Percentiles rank a stretch among this genome's conserved stretches.
Evolutionary conservation across 1,139 yeast genomes (phyloP).

Genomic region (Suzukiozyma palmioleophila): DNA sequence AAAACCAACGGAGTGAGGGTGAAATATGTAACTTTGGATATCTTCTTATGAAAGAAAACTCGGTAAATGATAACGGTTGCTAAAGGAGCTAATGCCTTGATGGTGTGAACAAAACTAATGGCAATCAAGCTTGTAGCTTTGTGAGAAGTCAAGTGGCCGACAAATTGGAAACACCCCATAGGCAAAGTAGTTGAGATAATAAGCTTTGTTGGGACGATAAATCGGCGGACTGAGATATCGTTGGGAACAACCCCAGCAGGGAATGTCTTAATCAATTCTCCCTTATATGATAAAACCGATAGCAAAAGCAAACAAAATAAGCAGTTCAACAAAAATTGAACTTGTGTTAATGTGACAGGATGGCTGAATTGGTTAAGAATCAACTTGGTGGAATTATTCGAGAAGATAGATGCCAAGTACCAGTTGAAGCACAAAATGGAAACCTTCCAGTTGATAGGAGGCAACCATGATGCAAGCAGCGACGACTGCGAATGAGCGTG

Average conservation of each 20-base stretch:
- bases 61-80: constrained; percentile 82
- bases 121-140: constrained; percentile 86
- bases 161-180: constrained; percentile 88
- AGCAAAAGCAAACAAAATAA: constrained; percentile 40
- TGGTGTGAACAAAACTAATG: constrained; percentile 86
- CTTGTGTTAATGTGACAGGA: constrained; percentile 82
- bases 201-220: constrained; percentile 50
- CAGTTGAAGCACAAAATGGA: constrained; percentile 58
- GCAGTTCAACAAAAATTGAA: constrained; percentile 74
- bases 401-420: constrained; percentile 79
- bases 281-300: constrained; percentile 15
- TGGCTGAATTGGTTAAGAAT: constrained; percentile 65
- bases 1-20: constrained; percentile 71
- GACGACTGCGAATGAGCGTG: constrained; percentile 9
- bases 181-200: constrained; percentile 72
- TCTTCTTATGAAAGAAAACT: constrained; percentile 51
- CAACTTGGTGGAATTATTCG: constrained; percentile 75
- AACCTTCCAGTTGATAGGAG: constrained; percentile 28
- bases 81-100: constrained; percentile 85
- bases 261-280: constrained; percentile 27
- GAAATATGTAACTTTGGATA: constrained; percentile 62
- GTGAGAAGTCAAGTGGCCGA: constrained; percentile 87
- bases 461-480: constrained; percentile 10
- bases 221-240: constrained; percentile 19
- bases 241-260: constrained; percentile 60